phyloP scores from a whole-genome alignment of 257 asterid genomes.

The Gentiana straminea region DNA sequence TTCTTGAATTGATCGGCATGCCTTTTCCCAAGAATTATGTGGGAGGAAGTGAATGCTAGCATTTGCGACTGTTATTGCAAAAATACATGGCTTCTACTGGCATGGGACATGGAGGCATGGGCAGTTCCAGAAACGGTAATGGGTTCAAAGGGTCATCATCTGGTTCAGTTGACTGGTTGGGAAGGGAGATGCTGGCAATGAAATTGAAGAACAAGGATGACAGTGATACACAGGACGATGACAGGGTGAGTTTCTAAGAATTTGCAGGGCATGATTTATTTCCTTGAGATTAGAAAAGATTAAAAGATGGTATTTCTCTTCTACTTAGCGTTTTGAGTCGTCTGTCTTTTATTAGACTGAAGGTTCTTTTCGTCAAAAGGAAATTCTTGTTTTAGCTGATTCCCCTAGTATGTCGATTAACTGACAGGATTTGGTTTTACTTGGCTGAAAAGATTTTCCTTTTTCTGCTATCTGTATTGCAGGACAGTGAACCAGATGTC shows the following conservation, averaged over 20 bases:
- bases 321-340: too few relatives aligned
- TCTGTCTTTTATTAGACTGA: too few relatives aligned
- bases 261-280: not conserved
- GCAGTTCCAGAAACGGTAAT: conserved; percentile 36
- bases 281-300: too few relatives aligned
- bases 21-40: conserved; percentile 14
- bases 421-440: not conserved
- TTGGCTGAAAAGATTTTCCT: not conserved
- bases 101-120: conserved; percentile 37
- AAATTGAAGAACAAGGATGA: conserved; percentile 76
- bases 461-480: conserved; percentile 20
- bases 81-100: conserved; percentile 32
- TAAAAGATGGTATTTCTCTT: too few relatives aligned
- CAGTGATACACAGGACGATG: conserved; percentile 59
- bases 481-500: conserved; percentile 92
- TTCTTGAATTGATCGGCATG: conserved; percentile 31
- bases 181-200: conserved; percentile 93
- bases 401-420: not conserved
- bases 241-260: conserved; percentile 46
- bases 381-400: not conserved
- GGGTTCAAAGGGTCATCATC: conserved; percentile 73
- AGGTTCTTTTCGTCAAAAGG: too few relatives aligned
- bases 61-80: conserved; percentile 6
- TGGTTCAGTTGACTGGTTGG: conserved; percentile 95
- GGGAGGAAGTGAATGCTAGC: conserved; percentile 14